A percentile compares a stretch with the other conserved stretches of the same genome.
Evolutionary conservation across 768 basidiomycete species (phyloP).

Genomic region (Hypsizygus marmoreus): DNA sequence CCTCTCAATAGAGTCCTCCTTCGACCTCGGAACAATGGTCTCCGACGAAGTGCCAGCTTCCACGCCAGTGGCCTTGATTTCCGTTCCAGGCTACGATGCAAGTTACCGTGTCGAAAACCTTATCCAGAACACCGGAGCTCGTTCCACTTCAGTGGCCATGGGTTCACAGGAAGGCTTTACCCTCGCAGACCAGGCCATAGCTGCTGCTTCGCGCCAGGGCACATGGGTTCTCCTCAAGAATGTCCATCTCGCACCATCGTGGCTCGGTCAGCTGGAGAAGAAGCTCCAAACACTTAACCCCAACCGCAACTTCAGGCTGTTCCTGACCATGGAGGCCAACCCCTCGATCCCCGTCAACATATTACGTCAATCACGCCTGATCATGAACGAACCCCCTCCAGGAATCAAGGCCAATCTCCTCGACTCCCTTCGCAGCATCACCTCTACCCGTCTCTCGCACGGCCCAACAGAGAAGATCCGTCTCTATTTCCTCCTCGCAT

Average conservation of each 20-base stretch:
- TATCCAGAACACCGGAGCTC: conserved; percentile 71
- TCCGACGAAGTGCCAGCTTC: conserved; percentile 74
- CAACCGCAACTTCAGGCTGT: conserved; percentile 90
- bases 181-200: conserved; percentile 95
- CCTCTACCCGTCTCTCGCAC: conserved; percentile 68
- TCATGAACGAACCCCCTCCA: conserved; percentile 99
- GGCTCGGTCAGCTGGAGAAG: conserved; percentile 97
- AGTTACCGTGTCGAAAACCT: conserved; percentile 93
- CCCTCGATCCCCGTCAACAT: conserved; percentile 95
- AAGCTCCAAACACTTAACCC: conserved; percentile 91
- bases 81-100: conserved; percentile 97
- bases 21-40: conserved; percentile 79
- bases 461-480: conserved; percentile 94
- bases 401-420: conserved; percentile 96
- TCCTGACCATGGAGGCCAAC: conserved; percentile 98
- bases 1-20: conserved; percentile 70
- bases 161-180: conserved; percentile 98
- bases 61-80: conserved; percentile 87
- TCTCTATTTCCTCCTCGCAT: conserved; percentile 93
- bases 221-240: conserved; percentile 98
- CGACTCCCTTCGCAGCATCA: conserved; percentile 80
- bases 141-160: conserved; percentile 93
- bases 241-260: conserved; percentile 92
- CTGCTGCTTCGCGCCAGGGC: conserved; percentile 88
- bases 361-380: conserved; percentile 89